Conservation (phyloP, 495 filamentous ascomycete species). For the Penicillium fimorum region DNA sequence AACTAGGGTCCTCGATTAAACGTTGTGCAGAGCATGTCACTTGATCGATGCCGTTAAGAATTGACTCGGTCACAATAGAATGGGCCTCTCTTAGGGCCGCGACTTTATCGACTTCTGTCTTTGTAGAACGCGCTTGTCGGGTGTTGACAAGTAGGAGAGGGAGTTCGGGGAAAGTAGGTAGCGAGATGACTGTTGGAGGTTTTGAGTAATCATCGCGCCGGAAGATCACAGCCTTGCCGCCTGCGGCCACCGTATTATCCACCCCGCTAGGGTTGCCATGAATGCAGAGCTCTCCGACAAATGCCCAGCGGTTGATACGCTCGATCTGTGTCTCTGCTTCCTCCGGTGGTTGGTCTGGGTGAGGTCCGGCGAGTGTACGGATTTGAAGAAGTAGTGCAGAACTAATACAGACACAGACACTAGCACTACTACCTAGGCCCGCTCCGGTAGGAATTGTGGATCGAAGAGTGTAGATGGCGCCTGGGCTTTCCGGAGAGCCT, state of each 20-base stretch:
- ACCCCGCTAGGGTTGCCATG: constrained; percentile 95
- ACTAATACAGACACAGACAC: constrained; percentile 86
- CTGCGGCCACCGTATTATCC: constrained; percentile 93
- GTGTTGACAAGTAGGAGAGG: constrained; percentile 90
- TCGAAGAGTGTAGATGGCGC: constrained; percentile 84
- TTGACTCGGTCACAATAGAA: constrained; percentile 67
- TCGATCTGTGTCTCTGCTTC: constrained; percentile 85
- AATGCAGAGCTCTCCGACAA: constrained; percentile 94
- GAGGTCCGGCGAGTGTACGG: constrained; percentile 80
- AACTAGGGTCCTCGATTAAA: constrained; percentile 64
- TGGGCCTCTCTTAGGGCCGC: constrained; percentile 64
- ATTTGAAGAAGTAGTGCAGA: constrained; percentile 85
- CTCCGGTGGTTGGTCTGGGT: constrained; percentile 77
- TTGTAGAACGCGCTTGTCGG: constrained; percentile 75
- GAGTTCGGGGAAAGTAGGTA: constrained; percentile 84
- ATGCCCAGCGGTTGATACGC: constrained; percentile 95
- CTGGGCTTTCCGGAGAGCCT: constrained; percentile 70
- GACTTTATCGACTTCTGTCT: constrained; percentile 83
- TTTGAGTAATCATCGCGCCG: constrained; percentile 73
- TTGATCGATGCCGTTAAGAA: constrained; percentile 79
- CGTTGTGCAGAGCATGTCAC: constrained; percentile 71
- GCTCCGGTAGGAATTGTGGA: constrained; percentile 93
- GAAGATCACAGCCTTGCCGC: constrained; percentile 91
- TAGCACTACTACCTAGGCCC: constrained; percentile 89
- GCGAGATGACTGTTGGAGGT: constrained; percentile 71